Evolutionary conservation across 768 basidiomycete genomes (phyloP).

Genomic region (Amanita molliuscula): DNA sequence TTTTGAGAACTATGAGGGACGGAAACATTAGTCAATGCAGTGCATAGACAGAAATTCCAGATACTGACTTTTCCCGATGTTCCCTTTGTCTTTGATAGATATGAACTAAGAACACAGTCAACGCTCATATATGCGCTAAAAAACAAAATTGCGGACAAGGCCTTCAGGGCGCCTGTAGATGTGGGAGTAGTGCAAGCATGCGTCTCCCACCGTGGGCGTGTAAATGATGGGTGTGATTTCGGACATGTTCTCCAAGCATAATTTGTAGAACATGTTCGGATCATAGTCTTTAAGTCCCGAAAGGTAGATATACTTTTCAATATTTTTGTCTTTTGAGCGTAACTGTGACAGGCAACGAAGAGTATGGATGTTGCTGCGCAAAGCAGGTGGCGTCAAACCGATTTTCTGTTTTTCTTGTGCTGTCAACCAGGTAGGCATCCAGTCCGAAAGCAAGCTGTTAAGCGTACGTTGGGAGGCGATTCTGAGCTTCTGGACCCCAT

Average conservation of each 20-base stretch:
- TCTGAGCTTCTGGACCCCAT: constrained; percentile 65
- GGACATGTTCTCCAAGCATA: constrained; percentile 62
- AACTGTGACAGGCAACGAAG: constrained; percentile 59
- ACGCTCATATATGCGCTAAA: constrained; percentile 7
- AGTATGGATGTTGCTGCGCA: constrained; percentile 41
- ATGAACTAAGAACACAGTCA: constrained; percentile 39
- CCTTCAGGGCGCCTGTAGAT: constrained; percentile 72
- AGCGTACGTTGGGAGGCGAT: constrained; percentile 45
- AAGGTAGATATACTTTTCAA: constrained; percentile 85
- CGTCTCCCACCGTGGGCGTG: constrained; percentile 89
- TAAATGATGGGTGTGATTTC: constrained; percentile 78
- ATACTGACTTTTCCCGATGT: constrained; percentile 40
- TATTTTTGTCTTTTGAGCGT: constrained; percentile 58
- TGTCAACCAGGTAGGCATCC: constrained; percentile 14
- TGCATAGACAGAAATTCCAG: background rate
- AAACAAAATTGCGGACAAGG: constrained; percentile 32
- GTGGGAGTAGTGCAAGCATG: constrained; percentile 74
- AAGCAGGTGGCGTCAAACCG: constrained; percentile 52
- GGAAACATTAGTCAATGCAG: background rate
- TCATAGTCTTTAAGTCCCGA: constrained; percentile 66
- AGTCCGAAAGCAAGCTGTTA: constrained; percentile 6
- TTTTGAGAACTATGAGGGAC: constrained; percentile 38
- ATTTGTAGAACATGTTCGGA: constrained; percentile 65
- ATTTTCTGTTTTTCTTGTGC: constrained; percentile 31
- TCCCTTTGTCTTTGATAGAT: constrained; percentile 77